A percentile compares a stretch with the other conserved stretches of the same genome.
Conservation (phyloP, 2,329 filamentous ascomycete genomes). For the Alternaria arbusti region DNA sequence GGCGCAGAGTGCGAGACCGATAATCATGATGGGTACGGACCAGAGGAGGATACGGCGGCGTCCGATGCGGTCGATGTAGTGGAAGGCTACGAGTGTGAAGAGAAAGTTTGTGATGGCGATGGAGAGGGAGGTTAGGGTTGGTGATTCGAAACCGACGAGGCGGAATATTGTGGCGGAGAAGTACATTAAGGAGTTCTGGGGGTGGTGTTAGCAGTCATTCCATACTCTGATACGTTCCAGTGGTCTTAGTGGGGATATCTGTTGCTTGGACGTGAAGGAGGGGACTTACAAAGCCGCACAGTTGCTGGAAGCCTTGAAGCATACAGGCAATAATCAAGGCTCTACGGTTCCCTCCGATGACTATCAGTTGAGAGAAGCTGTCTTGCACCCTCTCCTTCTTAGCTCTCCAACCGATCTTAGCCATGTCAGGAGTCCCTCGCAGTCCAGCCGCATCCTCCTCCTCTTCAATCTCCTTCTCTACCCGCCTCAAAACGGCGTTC, state of each 20-base stretch:
- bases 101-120: constrained; percentile 56
- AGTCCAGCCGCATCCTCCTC: constrained; percentile 62
- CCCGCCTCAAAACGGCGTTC: constrained; percentile 68
- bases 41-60: constrained; percentile 71
- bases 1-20: constrained; percentile 73
- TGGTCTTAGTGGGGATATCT: fast-evolving
- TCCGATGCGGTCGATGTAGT: constrained; percentile 53
- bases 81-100: constrained; percentile 55
- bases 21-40: constrained; percentile 83
- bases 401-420: constrained; percentile 35
- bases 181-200: constrained; percentile 56
- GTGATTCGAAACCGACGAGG: constrained; percentile 54
- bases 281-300: constrained; percentile 65
- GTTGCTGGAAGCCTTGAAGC: constrained; percentile 84
- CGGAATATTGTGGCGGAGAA: constrained; percentile 57
- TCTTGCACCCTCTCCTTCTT: constrained; percentile 59
- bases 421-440: constrained; percentile 41
- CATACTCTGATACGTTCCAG: background rate
- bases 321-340: constrained; percentile 86
- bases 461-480: constrained; percentile 76
- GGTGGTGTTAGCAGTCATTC: background rate
- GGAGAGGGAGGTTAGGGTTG: constrained; percentile 53
- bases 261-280: background rate
- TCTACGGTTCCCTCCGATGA: constrained; percentile 64
- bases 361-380: constrained; percentile 58